Evolutionary conservation across 1,139 yeast genomes (phyloP), one percentile per base, ranked within the genome.

Genomic region (Suhomyces yuchorum): DNA sequence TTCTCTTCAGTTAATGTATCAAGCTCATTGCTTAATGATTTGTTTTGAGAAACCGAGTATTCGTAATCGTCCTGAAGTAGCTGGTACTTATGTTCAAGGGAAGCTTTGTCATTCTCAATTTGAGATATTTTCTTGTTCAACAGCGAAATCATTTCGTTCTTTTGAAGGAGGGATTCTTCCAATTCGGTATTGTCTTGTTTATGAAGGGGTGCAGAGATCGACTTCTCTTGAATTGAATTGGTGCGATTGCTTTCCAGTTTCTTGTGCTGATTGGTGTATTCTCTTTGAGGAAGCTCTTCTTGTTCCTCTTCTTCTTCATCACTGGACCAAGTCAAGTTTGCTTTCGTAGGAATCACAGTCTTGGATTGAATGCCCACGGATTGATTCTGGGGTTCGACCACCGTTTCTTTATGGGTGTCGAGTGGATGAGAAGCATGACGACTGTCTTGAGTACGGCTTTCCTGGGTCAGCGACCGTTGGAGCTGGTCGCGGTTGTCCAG

Each of bases 241-340:
- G 41, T 23, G 24, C 3, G 34, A 11, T 17, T 30, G 18, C 19
- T 30, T 30, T 30, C 34, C 37, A 30, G 18, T 15, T 15, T 30
- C 18, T 30, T 30, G 18, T 30, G 34, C 11, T 6, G 4, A 14
- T 8, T 7, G 9, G 3, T 30, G 11, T 30, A 22, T 19, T 32
- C 34, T 9, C 8, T 24, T 11, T 36, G 39, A 1, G 33, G 38
- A 2, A 42, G 43, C 2, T 39, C 45, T 1, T 44, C 47, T 8
- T 49, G 75, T 0, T 78, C 47, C 11, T 49, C 75, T 0, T 78
- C 84, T 48, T 85, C 92, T 55, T 87, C 95, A 53, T 85, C 95
- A 51, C 88, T 84, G 5, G 92, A 85, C 92, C 96, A 89, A 3
- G 89, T 81, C 58, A 89, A 73, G 48, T 85, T 82, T 2, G 96